These are phyloP conservation scores for Colletotrichum eremochloae DNA, from an alignment of 2,329 filamentous ascomycete genomes.

Conservation along the genomic window DNA sequence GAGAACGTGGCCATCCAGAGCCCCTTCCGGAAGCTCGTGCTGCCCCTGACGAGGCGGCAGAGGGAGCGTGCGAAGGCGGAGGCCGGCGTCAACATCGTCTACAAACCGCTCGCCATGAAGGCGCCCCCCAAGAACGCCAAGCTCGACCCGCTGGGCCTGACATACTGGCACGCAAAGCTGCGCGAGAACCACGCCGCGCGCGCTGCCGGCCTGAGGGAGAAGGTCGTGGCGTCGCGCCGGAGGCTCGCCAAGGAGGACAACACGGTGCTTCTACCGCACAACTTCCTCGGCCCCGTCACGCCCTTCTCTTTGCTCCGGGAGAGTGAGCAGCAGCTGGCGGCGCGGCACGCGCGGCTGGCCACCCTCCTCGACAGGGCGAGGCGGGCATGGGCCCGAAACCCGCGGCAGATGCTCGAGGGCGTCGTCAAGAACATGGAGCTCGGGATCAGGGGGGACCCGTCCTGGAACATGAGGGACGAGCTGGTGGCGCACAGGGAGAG, in stretches of 20 bases:
- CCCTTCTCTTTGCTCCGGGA: conserved; percentile 45
- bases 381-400: conserved; percentile 44
- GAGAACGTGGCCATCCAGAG: conserved; percentile 55
- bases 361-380: conserved; percentile 46
- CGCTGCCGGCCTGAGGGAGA: conserved; percentile 44
- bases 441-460: conserved; percentile 1
- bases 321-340: conserved; percentile 47
- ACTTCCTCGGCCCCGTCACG: conserved; percentile 50
- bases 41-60: conserved; percentile 50
- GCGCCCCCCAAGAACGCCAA: conserved; percentile 27
- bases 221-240: conserved; percentile 45
- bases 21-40: conserved; percentile 53
- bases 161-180: conserved; percentile 48
- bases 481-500: conserved; percentile 7
- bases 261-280: conserved; percentile 46
- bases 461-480: conserved; percentile 29
- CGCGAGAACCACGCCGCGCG: conserved; percentile 44
- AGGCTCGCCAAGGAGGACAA: conserved; percentile 20
- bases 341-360: conserved; percentile 44
- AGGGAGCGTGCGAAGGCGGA: conserved; percentile 36
- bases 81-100: conserved; percentile 31
- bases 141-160: conserved; percentile 50
- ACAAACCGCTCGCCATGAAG: conserved; percentile 32
- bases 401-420: conserved; percentile 47
- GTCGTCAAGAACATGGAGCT: conserved; percentile 43